Conservation (phyloP, 257 asterid genomes). For the Petunia secreta region DNA sequence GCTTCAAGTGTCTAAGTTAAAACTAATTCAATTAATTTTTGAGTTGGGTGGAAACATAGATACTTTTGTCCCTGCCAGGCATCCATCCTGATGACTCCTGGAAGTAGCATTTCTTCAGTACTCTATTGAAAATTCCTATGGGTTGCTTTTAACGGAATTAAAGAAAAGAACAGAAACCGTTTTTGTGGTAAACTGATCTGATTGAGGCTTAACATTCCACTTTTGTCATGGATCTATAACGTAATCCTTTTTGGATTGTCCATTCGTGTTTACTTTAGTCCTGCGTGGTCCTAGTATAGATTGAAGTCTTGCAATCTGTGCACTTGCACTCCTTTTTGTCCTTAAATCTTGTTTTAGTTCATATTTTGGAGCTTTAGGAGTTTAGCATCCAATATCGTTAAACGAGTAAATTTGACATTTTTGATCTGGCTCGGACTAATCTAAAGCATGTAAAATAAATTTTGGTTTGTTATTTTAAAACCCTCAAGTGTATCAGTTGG, state of each 20-base stretch:
- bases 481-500: not conserved
- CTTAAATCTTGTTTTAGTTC: not conserved
- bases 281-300: not conserved
- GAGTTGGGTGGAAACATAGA: not conserved
- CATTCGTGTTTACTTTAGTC: not conserved
- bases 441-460: not conserved
- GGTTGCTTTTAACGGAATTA: not conserved
- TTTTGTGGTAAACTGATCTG: not conserved
- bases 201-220: not conserved
- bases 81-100: not conserved
- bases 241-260: not conserved
- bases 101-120: not conserved
- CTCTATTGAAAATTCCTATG: not conserved
- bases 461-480: not conserved
- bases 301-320: slow-evolving; percentile 18
- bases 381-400: too few species aligned
- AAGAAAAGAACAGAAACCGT: not conserved
- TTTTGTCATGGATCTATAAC: not conserved
- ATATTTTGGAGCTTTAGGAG: too few species aligned
- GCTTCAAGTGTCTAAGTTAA: slow-evolving; percentile 5
- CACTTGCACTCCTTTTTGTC: not conserved
- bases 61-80: not conserved
- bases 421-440: not conserved
- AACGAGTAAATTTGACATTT: not conserved
- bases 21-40: not conserved